Conservation (phyloP, 2,329 filamentous ascomycete species). For the Fusarium begoniae region DNA sequence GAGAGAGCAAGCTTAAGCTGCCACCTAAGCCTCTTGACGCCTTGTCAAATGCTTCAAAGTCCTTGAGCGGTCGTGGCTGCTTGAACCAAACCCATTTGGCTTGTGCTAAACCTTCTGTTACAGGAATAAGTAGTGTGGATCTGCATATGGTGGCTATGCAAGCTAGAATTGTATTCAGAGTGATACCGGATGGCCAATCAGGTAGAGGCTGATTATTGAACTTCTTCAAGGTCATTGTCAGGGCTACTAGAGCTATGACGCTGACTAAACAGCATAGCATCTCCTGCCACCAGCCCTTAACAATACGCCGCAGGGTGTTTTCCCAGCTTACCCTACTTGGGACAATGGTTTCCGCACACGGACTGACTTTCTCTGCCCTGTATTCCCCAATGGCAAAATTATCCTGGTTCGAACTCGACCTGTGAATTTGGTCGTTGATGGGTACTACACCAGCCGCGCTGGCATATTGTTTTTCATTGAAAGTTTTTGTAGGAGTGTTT, state of each 20-base stretch:
- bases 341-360: neutral
- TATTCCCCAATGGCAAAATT: neutral
- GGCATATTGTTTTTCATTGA: neutral
- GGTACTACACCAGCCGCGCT: neutral
- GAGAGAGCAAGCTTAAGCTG: neutral
- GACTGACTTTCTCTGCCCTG: neutral
- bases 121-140: neutral
- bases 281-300: neutral
- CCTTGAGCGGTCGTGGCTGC: neutral
- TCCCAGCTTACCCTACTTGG: neutral
- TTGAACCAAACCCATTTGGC: conserved; percentile 9
- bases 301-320: neutral
- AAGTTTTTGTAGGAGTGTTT: neutral
- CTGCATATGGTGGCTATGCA: neutral
- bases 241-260: neutral
- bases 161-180: neutral
- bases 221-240: neutral
- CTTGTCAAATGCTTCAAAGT: neutral
- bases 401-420: neutral
- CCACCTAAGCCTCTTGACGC: neutral
- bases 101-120: conserved; percentile 1
- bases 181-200: neutral
- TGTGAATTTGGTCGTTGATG: neutral
- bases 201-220: neutral
- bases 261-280: neutral